A percentile compares a stretch with the other conserved stretches of the same genome.
Evolutionary conservation across 768 basidiomycete genomes (phyloP).

Genomic region (Filobasidium floriforme): DNA sequence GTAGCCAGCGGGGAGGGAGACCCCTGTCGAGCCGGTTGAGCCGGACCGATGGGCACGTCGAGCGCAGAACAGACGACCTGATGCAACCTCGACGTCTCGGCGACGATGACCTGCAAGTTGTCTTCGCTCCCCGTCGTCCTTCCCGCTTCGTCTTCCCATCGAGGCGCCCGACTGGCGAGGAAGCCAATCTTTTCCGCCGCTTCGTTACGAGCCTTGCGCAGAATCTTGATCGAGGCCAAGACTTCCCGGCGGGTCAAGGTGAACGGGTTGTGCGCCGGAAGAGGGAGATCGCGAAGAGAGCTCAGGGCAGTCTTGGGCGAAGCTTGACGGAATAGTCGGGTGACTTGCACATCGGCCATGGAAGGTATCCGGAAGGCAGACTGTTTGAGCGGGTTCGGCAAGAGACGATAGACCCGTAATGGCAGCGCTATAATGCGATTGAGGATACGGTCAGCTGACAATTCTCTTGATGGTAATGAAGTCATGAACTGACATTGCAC

Average conservation of each 20-base stretch:
- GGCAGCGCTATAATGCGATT: slow-evolving; percentile 26
- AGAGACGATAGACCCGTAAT: slow-evolving; percentile 30
- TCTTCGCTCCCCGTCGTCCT: slow-evolving; percentile 21
- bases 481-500: slow-evolving; percentile 57
- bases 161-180: slow-evolving; percentile 36
- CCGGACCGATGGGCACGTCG: slow-evolving; percentile 20
- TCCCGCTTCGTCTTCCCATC: slow-evolving; percentile 26
- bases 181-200: slow-evolving; percentile 34
- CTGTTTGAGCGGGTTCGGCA: slow-evolving; percentile 25
- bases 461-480: background rate
- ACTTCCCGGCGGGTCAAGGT: slow-evolving; percentile 40
- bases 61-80: slow-evolving; percentile 31
- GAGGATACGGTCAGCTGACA: slow-evolving; percentile 18
- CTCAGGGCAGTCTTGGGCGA: slow-evolving; percentile 35
- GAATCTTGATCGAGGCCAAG: slow-evolving; percentile 31
- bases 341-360: slow-evolving; percentile 26
- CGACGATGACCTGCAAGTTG: slow-evolving; percentile 26
- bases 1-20: background rate
- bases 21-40: background rate
- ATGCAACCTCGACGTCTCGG: slow-evolving; percentile 34
- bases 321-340: slow-evolving; percentile 46
- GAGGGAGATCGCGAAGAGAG: slow-evolving; percentile 26
- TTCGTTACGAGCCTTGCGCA: slow-evolving; percentile 31
- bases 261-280: slow-evolving; percentile 31
- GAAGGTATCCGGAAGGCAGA: slow-evolving; percentile 19